These are phyloP conservation scores for Fragilaria radians DNA, from an alignment of 108 stramenopile species.

Conservation along the genomic window DNA sequence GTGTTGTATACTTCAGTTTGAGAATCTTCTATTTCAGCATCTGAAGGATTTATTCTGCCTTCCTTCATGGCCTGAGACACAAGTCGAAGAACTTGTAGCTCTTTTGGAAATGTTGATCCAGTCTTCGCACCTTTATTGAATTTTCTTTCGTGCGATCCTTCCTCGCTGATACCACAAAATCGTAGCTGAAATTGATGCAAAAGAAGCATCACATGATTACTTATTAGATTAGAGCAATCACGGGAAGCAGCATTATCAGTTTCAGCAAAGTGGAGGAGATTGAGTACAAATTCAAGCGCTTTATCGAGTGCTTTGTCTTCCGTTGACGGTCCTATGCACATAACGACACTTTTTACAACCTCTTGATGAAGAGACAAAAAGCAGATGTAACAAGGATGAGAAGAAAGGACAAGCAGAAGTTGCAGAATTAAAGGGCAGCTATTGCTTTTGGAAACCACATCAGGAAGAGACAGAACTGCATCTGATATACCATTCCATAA, in stretches of 20 bases:
- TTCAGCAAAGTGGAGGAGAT: constrained; percentile 44
- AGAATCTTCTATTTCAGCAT: constrained; percentile 41
- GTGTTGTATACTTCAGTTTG: constrained; percentile 26
- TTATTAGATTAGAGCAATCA: constrained; percentile 16
- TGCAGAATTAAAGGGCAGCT: constrained; percentile 58
- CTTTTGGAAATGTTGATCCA: not conserved
- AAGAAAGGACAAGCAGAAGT: constrained; percentile 51
- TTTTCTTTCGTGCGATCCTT: too few relatives aligned
- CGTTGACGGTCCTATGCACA: constrained; percentile 54
- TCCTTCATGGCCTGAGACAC: constrained; percentile 6
- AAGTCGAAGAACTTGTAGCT: not conserved
- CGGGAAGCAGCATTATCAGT: constrained; percentile 9
- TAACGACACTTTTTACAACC: constrained; percentile 45
- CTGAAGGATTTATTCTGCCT: constrained; percentile 17
- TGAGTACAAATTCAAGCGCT: constrained; percentile 53
- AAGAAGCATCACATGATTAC: constrained; percentile 43
- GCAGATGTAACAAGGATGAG: constrained; percentile 31
- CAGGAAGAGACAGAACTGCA: constrained; percentile 58
- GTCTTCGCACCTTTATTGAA: too few relatives aligned
- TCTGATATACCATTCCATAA: constrained; percentile 52
- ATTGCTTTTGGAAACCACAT: constrained; percentile 53
- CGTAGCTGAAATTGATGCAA: constrained; percentile 55
- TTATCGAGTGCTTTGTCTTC: constrained; percentile 37
- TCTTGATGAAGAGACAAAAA: constrained; percentile 32
- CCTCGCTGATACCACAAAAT: constrained; percentile 14